Conservation (phyloP, 352 stramenopile species). For the Pythium aphanidermatum region DNA sequence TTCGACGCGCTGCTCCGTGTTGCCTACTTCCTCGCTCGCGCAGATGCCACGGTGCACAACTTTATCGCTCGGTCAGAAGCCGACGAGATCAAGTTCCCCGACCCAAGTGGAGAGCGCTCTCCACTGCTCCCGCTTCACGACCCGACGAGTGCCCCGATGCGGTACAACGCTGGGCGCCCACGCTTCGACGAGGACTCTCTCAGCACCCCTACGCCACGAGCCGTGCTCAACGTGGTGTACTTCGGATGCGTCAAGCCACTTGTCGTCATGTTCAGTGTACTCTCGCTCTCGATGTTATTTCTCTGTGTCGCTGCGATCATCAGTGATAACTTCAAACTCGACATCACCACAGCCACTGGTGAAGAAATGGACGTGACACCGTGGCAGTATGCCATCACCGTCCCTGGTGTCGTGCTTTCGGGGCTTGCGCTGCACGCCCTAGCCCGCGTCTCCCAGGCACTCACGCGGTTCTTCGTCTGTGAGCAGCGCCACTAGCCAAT, state of each 20-base stretch:
- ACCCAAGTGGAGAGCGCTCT: conserved; percentile 14
- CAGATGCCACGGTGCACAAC: conserved; percentile 51
- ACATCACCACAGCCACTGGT: conserved; percentile 10
- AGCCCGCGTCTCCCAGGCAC: conserved; percentile 30
- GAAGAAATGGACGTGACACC: conserved; percentile 14
- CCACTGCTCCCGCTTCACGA: conserved; percentile 33
- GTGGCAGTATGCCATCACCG: conserved; percentile 1
- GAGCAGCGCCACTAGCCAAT: conserved; percentile 8
- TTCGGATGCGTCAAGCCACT: conserved; percentile 39
- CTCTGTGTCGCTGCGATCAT: conserved; percentile 29
- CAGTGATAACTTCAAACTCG: conserved; percentile 20
- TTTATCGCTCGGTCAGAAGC: conserved; percentile 19
- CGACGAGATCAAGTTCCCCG: conserved; percentile 27
- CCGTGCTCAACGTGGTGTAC: conserved; percentile 37
- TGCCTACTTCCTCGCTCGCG: conserved; percentile 32
- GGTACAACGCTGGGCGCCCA: conserved; percentile 11
- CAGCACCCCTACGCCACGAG: conserved; percentile 25
- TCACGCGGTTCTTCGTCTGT: conserved; percentile 60
- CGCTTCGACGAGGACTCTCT: conserved; percentile 28
- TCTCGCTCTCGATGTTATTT: conserved; percentile 23
- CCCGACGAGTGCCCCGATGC: neutral
- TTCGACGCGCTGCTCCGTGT: conserved; percentile 32
- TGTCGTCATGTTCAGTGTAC: conserved; percentile 25
- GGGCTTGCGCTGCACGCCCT: conserved; percentile 22
- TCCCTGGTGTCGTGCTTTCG: neutral